These are phyloP conservation scores for Populus euphratica DNA, from an alignment of 345 rosid genomes.

Conservation along the genomic window DNA sequence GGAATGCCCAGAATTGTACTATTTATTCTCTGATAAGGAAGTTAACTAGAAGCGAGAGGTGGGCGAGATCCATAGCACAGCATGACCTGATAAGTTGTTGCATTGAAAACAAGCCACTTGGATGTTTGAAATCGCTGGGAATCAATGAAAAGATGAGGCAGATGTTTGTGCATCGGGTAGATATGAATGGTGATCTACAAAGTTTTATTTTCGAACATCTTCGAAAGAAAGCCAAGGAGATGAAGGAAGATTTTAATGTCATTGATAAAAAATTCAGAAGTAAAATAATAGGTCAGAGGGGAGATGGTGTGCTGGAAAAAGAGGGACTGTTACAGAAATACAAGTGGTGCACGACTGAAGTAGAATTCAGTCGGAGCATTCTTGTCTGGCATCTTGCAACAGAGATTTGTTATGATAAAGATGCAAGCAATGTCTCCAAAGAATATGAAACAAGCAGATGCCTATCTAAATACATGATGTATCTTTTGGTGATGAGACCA, in stretches of 20 bases:
- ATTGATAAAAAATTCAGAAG: too few relatives aligned
- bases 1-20: too few relatives aligned
- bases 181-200: not conserved
- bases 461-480: slow-evolving; percentile 19
- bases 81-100: too few relatives aligned
- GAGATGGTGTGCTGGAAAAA: too few relatives aligned
- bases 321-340: accelerated
- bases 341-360: too few relatives aligned
- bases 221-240: not conserved
- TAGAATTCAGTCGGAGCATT: too few relatives aligned
- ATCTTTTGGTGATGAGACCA: slow-evolving; percentile 9
- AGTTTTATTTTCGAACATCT: slow-evolving; percentile 8
- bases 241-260: accelerated
- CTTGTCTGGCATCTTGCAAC: too few relatives aligned
- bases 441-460: slow-evolving; percentile 10
- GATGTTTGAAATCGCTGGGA: not conserved
- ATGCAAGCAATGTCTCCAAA: not conserved
- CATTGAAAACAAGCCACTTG: not conserved
- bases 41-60: too few relatives aligned
- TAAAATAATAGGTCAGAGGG: too few relatives aligned
- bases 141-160: not conserved
- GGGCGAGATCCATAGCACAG: too few relatives aligned
- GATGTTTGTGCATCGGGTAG: not conserved
- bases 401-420: not conserved
- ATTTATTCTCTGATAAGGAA: too few relatives aligned